phyloP scores from a whole-genome alignment of 2,329 filamentous ascomycete genomes.

The Simplicillium aogashimaense region DNA sequence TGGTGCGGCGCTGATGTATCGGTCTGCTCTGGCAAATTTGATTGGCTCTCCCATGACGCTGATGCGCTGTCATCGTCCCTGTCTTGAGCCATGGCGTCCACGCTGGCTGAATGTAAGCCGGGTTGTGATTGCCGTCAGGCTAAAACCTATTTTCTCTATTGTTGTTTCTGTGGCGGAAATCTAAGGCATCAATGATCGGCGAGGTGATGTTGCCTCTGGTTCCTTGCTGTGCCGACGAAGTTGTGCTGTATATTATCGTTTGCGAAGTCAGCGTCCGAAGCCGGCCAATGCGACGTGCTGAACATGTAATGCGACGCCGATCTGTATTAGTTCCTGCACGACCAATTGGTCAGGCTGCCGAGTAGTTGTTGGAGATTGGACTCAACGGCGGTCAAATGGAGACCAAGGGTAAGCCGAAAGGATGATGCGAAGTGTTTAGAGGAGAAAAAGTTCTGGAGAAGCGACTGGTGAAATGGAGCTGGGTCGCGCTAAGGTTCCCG shows the following conservation, averaged over 20 bases:
- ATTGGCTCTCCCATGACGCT: slow-evolving; percentile 34
- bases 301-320: too few species aligned
- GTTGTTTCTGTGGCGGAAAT: too few species aligned
- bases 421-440: slow-evolving; percentile 5
- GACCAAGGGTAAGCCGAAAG: slow-evolving; percentile 1
- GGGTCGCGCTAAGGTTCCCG: slow-evolving; percentile 6
- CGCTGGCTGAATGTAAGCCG: background rate
- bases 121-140: background rate
- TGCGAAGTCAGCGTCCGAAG: too few species aligned
- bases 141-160: too few species aligned
- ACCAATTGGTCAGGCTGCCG: background rate
- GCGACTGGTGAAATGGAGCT: slow-evolving; percentile 1
- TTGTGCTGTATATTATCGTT: too few species aligned
- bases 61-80: slow-evolving; percentile 37
- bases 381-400: background rate
- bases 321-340: background rate
- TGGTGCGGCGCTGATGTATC: slow-evolving; percentile 14
- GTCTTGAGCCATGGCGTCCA: slow-evolving; percentile 27
- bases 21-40: slow-evolving; percentile 35
- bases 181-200: too few species aligned
- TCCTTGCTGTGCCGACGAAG: slow-evolving; percentile 20
- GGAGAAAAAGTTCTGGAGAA: slow-evolving; percentile 8
- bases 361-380: background rate
- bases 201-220: slow-evolving; percentile 31
- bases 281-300: too few species aligned